phyloP scores from a whole-genome alignment of 2,329 filamentous ascomycete species.

The Ceratocystis colombiana region DNA sequence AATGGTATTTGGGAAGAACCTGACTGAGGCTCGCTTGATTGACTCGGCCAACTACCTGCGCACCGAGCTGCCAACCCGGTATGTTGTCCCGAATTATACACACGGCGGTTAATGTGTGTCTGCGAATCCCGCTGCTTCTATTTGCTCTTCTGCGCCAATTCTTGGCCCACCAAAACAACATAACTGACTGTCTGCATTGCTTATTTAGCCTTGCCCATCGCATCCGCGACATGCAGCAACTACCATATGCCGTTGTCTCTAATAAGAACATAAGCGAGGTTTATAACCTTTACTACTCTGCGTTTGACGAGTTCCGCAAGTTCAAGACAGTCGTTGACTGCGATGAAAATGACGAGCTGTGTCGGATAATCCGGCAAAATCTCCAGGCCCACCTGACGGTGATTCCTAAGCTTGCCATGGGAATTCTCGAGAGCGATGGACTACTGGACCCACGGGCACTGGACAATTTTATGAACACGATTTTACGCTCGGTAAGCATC shows the following conservation, averaged over 20 bases:
- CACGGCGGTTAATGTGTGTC: neutral
- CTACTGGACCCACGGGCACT: slow-evolving; percentile 71
- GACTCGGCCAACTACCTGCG: slow-evolving; percentile 97
- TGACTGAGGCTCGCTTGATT: slow-evolving; percentile 81
- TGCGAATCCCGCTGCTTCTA: neutral
- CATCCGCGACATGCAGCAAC: slow-evolving; percentile 89
- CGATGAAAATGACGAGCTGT: slow-evolving; percentile 83
- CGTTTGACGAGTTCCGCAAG: slow-evolving; percentile 84
- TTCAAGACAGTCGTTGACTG: slow-evolving; percentile 73
- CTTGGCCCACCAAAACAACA: too few relatives aligned
- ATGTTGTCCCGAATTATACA: slow-evolving; percentile 27
- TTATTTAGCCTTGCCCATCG: slow-evolving; percentile 69
- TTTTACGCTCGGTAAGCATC: slow-evolving; percentile 68
- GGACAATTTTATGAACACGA: slow-evolving; percentile 90
- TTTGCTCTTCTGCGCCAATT: too few relatives aligned
- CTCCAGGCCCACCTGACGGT: slow-evolving; percentile 83
- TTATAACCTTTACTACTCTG: slow-evolving; percentile 91
- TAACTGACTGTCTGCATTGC: neutral
- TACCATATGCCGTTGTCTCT: slow-evolving; percentile 93
- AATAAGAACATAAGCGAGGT: slow-evolving; percentile 90
- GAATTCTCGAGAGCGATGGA: slow-evolving; percentile 79
- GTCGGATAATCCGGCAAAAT: slow-evolving; percentile 66
- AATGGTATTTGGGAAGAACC: slow-evolving; percentile 89
- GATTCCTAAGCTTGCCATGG: slow-evolving; percentile 89
- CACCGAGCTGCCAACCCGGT: slow-evolving; percentile 81